Evolutionary conservation across 148 eudicot genomes (phyloP).

Genomic region (Tetragonia tetragonoides): DNA sequence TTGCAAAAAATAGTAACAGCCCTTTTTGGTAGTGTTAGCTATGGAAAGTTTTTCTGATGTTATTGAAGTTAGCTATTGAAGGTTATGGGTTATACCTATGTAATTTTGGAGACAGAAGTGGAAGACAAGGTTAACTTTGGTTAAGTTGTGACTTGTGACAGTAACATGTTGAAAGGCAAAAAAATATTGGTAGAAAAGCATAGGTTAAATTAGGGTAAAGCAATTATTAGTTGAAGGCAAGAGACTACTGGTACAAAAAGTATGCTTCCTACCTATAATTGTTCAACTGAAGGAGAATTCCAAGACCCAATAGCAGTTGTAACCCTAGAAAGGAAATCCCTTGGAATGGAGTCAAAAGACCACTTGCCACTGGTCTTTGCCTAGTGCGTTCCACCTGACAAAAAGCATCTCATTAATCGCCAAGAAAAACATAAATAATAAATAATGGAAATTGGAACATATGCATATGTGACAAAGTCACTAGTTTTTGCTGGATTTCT

Average conservation of each 20-base stretch:
- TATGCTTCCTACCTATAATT: slow-evolving; percentile 52
- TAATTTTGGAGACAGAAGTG: too few relatives aligned
- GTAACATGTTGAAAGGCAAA: too few relatives aligned
- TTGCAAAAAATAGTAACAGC: too few relatives aligned
- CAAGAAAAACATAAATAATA: neutral
- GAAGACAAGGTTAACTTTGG: too few relatives aligned
- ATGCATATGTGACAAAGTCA: neutral
- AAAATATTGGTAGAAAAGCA: too few relatives aligned
- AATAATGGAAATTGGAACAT: neutral
- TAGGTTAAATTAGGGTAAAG: too few relatives aligned
- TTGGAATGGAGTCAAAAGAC: slow-evolving; percentile 66
- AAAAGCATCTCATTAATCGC: neutral
- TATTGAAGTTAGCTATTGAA: too few relatives aligned
- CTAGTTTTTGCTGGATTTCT: neutral
- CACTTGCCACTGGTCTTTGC: slow-evolving; percentile 82
- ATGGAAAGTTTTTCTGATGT: too few relatives aligned
- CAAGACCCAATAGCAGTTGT: slow-evolving; percentile 82
- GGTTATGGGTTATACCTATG: too few relatives aligned
- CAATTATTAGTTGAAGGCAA: too few relatives aligned
- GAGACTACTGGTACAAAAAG: neutral
- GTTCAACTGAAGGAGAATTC: slow-evolving; percentile 80
- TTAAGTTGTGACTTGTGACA: too few relatives aligned
- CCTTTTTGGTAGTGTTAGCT: too few relatives aligned
- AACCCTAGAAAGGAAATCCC: slow-evolving; percentile 75
- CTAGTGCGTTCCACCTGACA: slow-evolving; percentile 74